Conservation (phyloP, 495 filamentous ascomycete species). For the Aspergillus conjunctus region DNA sequence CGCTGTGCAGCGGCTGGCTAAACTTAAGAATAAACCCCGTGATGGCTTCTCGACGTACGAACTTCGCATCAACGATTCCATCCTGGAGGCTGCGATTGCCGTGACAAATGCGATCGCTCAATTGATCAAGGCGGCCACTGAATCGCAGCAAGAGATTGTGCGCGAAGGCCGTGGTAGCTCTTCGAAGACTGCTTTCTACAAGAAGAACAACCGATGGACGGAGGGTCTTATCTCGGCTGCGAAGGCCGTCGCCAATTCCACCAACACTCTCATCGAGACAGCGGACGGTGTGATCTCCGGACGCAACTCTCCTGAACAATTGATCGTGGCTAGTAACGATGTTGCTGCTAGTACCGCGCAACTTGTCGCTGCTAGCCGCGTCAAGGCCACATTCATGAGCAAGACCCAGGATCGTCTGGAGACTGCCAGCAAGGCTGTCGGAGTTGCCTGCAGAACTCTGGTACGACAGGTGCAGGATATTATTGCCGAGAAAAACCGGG, state of each 20-base stretch:
- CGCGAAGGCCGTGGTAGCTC: conserved; percentile 86
- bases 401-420: conserved; percentile 92
- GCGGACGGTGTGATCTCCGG: conserved; percentile 92
- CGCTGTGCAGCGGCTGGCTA: conserved; percentile 82
- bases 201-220: conserved; percentile 98
- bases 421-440: conserved; percentile 89
- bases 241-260: conserved; percentile 89
- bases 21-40: conserved; percentile 88
- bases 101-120: conserved; percentile 96
- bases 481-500: conserved; percentile 80
- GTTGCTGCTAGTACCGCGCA: conserved; percentile 95
- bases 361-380: conserved; percentile 90
- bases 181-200: conserved; percentile 95
- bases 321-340: conserved; percentile 96
- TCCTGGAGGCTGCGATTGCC: conserved; percentile 90
- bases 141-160: conserved; percentile 96
- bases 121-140: conserved; percentile 94
- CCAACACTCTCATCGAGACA: conserved; percentile 95
- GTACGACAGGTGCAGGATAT: conserved; percentile 94
- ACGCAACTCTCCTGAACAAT: conserved; percentile 91
- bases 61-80: conserved; percentile 89
- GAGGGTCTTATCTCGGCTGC: conserved; percentile 96
- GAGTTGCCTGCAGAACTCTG: conserved; percentile 79
- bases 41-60: conserved; percentile 97
- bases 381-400: conserved; percentile 98